phyloP scores from a whole-genome alignment of 495 filamentous ascomycete genomes.

The Podospora appendiculata region DNA sequence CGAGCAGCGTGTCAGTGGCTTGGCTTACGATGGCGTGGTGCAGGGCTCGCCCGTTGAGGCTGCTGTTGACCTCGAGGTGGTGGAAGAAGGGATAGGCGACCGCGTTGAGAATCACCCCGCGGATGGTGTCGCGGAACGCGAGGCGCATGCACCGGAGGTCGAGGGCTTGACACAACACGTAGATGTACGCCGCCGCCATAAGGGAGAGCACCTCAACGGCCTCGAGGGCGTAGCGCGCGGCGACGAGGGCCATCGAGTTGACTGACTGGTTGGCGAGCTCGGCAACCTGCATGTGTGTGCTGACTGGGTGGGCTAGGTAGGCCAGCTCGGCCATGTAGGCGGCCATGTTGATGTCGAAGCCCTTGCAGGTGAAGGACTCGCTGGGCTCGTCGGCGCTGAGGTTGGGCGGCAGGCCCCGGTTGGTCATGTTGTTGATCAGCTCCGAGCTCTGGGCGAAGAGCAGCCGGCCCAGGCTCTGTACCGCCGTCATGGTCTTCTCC shows the following conservation, averaged over 20 bases:
- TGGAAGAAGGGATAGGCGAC: neutral
- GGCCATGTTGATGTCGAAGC: constrained; percentile 57
- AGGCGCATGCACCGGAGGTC: constrained; percentile 27
- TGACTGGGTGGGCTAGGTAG: constrained; percentile 50
- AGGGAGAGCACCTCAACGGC: constrained; percentile 47
- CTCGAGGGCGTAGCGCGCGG: constrained; percentile 47
- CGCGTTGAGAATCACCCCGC: neutral
- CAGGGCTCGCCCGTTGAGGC: neutral
- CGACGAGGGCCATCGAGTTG: constrained; percentile 53
- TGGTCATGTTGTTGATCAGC: constrained; percentile 49
- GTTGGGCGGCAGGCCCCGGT: constrained; percentile 53
- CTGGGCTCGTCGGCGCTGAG: constrained; percentile 51
- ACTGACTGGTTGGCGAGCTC: constrained; percentile 56
- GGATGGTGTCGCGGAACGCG: constrained; percentile 1
- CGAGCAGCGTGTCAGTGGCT: neutral
- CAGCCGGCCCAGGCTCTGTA: constrained; percentile 53
- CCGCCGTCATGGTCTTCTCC: constrained; percentile 47
- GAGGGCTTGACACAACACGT: constrained; percentile 41
- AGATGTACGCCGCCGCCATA: constrained; percentile 45
- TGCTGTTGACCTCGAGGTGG: neutral
- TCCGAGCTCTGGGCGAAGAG: constrained; percentile 52
- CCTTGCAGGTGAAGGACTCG: constrained; percentile 49
- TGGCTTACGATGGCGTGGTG: neutral
- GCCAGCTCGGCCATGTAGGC: constrained; percentile 53
- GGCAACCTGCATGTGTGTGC: constrained; percentile 49